phyloP scores from a whole-genome alignment of 2,329 filamentous ascomycete genomes.

The Diaporthe capsici region DNA sequence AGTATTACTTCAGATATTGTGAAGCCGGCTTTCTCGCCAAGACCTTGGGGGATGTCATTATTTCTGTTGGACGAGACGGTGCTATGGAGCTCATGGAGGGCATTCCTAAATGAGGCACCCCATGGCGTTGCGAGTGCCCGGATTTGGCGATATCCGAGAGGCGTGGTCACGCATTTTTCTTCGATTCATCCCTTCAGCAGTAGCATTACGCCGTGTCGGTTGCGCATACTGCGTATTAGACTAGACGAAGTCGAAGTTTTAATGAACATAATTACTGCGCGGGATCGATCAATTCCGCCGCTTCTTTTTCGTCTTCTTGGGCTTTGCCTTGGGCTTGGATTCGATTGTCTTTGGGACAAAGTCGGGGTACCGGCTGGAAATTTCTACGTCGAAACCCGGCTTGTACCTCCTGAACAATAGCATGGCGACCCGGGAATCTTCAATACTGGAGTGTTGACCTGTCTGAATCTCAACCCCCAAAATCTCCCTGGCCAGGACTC shows the following conservation, averaged over 20 bases:
- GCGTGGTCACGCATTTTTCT: conserved; percentile 19
- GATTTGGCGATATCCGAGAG: conserved; percentile 13
- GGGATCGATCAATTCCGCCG: conserved; percentile 48
- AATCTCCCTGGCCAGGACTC: conserved; percentile 69
- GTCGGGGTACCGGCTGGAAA: conserved; percentile 75
- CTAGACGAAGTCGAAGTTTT: conserved; percentile 24
- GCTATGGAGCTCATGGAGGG: conserved; percentile 78
- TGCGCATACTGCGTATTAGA: conserved; percentile 5
- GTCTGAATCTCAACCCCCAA: conserved; percentile 74
- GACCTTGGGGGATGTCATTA: conserved; percentile 79
- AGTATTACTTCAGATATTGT: conserved; percentile 83
- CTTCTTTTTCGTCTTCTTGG: conserved; percentile 60
- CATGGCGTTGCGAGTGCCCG: conserved; percentile 40
- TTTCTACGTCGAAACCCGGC: conserved; percentile 85
- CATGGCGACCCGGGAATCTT: conserved; percentile 93
- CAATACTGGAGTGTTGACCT: conserved; percentile 75
- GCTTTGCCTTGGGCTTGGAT: conserved; percentile 52
- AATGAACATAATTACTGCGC: background rate
- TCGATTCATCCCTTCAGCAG: conserved; percentile 5
- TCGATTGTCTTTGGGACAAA: conserved; percentile 39
- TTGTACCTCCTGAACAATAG: conserved; percentile 88
- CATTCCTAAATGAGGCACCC: conserved; percentile 68
- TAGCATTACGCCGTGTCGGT: conserved; percentile 1
- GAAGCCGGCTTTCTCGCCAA: conserved; percentile 81
- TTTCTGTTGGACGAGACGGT: conserved; percentile 77